Conservation (phyloP, 2,329 filamentous ascomycete genomes). For the Pseudogymnoascus sp. region DNA sequence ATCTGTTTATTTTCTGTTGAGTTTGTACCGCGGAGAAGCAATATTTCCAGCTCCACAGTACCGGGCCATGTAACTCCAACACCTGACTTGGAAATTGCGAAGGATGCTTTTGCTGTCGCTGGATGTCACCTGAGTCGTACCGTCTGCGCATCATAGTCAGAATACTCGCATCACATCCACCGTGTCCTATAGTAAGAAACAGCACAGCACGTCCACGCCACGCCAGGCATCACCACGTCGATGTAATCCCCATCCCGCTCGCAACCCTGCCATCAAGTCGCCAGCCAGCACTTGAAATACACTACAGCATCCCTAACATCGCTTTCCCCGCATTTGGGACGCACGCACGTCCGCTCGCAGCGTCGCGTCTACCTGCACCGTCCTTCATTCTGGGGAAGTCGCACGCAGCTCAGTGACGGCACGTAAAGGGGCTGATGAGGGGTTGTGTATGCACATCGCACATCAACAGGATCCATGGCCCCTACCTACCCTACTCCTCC, state of each 20-base stretch:
- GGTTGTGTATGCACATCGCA: background rate
- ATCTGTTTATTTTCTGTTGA: background rate
- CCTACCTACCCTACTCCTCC: background rate
- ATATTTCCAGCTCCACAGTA: background rate
- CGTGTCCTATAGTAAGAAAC: background rate
- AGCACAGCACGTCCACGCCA: background rate
- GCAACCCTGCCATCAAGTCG: background rate
- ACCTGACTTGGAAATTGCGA: background rate
- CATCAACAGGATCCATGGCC: background rate
- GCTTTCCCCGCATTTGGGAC: background rate
- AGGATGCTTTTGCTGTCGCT: background rate
- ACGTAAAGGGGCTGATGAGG: background rate
- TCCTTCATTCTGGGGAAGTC: conserved; percentile 4
- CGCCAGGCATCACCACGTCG: background rate
- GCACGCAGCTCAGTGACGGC: background rate
- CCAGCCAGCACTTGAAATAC: background rate
- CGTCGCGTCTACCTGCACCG: background rate
- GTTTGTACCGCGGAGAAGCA: background rate
- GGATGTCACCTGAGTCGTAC: background rate
- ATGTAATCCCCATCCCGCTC: background rate
- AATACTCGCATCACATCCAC: conserved; percentile 2
- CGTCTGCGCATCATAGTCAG: background rate
- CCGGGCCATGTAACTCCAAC: background rate
- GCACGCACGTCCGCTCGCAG: background rate
- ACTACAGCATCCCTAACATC: background rate